Evolutionary conservation across 2,329 filamentous ascomycete species (phyloP), one percentile per base, ranked within the genome.

Genomic region (Pseudocercospora eumusae): DNA sequence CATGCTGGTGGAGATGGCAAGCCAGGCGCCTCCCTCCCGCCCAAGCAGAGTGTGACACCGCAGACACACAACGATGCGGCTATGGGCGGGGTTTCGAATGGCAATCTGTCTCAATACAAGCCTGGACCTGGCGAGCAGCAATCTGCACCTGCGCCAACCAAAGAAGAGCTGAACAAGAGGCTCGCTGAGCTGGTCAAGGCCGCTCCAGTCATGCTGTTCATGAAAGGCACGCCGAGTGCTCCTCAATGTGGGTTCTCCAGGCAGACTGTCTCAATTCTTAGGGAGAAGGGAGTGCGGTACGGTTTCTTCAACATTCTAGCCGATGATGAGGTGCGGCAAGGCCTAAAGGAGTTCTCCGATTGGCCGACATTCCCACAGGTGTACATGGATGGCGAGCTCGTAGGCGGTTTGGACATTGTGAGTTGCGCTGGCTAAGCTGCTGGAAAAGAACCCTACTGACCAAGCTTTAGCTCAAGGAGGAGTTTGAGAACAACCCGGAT

Each of bases 251-350:
- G 95, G 2, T 99, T 99, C 79, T 96, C 91, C 68, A 83, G 93
- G 69, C 92, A 97, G 79, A 81, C 96, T 49, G 95, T 99, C 47
- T 87, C 82, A 25, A 85, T 99, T 52, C 79, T 99, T 71, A 86
- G 95, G 57, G 93, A 98, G 79, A 88, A 92, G 74, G 89, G 89
- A 55, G 90, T 99, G 64, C 92, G 96, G 75, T 99, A 98, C 76
- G 95, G 95, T 20, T 99, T 99, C 82, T 99, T 99, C 83, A 98
- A 99, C 75, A 99, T 99, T 67, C 79, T 99, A 70, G 95, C 95
- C 66, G 95, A 99, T 75, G 93, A 99, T 73, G 93, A 98, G 77
- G 95, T 99, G 53, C 85, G 95, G 64, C 93, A 98, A 79, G 95
- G 95, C 0, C 80, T 99, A 73, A 99, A 99, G 83, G 91, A 95